A percentile compares a stretch with the other conserved stretches of the same genome.
Conservation (phyloP, 2,329 filamentous ascomycete genomes). For the Calonectria multiphialidica region DNA sequence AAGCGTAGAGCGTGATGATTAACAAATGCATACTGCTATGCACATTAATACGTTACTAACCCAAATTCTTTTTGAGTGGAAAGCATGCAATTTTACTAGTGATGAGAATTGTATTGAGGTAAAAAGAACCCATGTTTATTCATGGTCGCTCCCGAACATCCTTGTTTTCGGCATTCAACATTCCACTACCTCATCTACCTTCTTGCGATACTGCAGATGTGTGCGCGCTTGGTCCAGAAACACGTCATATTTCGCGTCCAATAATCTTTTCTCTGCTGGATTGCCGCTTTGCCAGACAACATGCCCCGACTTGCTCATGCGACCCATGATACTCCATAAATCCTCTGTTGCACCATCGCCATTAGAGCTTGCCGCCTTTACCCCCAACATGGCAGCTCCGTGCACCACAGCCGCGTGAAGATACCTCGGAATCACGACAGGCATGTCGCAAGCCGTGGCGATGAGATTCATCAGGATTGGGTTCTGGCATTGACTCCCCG, state of each 20-base stretch:
- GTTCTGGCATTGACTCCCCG: constrained; percentile 97
- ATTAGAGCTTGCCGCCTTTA: constrained; percentile 91
- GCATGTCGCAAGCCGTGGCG: constrained; percentile 90
- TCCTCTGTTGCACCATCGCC: constrained; percentile 76
- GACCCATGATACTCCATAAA: constrained; percentile 97
- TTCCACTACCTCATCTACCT: too few relatives aligned
- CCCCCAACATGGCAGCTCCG: constrained; percentile 96
- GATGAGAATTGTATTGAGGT: too few relatives aligned
- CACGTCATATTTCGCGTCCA: constrained; percentile 91
- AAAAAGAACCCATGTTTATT: too few relatives aligned
- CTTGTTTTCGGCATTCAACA: too few relatives aligned
- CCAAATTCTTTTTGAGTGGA: too few relatives aligned
- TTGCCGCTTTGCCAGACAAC: constrained; percentile 82
- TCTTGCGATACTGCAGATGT: too few relatives aligned
- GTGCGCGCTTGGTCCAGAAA: too few relatives aligned
- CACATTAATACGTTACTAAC: too few relatives aligned
- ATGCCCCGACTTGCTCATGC: constrained; percentile 94
- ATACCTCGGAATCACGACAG: constrained; percentile 92
- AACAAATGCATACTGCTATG: too few relatives aligned
- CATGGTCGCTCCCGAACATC: too few relatives aligned
- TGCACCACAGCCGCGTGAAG: constrained; percentile 96
- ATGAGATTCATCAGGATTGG: constrained; percentile 91
- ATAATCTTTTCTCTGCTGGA: constrained; percentile 79
- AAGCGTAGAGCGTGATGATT: too few relatives aligned
- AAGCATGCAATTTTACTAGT: too few relatives aligned